Evolutionary conservation across 2,329 filamentous ascomycete species (phyloP).

Genomic region (Acrocalymma vagum): DNA sequence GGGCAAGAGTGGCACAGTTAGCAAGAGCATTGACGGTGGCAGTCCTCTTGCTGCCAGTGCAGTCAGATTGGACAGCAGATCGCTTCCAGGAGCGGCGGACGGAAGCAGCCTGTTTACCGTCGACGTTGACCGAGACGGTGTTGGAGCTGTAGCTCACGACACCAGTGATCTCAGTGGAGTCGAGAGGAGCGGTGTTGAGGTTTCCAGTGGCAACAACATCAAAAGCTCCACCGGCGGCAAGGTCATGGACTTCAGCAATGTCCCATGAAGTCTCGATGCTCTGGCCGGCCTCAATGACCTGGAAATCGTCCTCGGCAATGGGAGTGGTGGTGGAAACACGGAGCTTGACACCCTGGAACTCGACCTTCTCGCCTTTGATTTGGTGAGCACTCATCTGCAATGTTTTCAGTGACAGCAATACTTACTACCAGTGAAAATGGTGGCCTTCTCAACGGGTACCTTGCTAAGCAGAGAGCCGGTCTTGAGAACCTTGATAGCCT

Average conservation of each 20-base stretch:
- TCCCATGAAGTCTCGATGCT: constrained; percentile 62
- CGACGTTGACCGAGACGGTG: constrained; percentile 61
- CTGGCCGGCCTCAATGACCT: constrained; percentile 53
- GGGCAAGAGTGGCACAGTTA: constrained; percentile 62
- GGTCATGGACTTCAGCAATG: constrained; percentile 62
- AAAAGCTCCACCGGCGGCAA: constrained; percentile 58
- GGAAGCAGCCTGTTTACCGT: constrained; percentile 61
- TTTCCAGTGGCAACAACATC: constrained; percentile 62
- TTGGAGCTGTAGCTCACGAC: constrained; percentile 66
- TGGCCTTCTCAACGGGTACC: constrained; percentile 59
- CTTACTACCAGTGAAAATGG: constrained; percentile 57
- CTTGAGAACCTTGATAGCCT: constrained; percentile 59
- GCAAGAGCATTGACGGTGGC: constrained; percentile 59
- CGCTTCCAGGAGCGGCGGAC: constrained; percentile 60
- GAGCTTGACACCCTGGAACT: constrained; percentile 61
- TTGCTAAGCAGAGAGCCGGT: constrained; percentile 59
- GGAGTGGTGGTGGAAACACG: constrained; percentile 50
- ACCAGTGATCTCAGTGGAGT: constrained; percentile 61
- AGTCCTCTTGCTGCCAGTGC: constrained; percentile 55
- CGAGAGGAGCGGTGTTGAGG: constrained; percentile 62
- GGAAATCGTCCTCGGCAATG: constrained; percentile 60
- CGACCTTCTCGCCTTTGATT: constrained; percentile 46
- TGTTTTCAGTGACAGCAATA: not conserved
- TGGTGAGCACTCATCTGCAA: not conserved
- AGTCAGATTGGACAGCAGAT: constrained; percentile 60